These are phyloP conservation scores for Waitea zeae DNA, from an alignment of 1,284 basidiomycete genomes.

Conservation along the genomic window DNA sequence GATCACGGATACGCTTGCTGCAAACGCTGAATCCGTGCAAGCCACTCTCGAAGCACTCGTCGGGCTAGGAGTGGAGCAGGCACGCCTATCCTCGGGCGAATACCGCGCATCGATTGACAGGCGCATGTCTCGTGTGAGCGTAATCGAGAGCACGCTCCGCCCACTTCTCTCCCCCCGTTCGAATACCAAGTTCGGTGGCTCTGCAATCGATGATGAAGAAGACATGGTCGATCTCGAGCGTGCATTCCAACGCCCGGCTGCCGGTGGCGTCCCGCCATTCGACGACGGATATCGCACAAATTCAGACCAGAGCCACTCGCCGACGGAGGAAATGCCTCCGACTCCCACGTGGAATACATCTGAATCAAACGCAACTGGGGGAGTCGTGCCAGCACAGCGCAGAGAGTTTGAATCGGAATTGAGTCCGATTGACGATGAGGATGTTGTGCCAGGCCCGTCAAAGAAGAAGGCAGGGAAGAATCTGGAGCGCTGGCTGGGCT, in stretches of 20 bases:
- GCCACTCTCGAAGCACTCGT: conserved; percentile 44
- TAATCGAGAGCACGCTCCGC: conserved; percentile 30
- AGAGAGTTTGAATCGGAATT: background rate
- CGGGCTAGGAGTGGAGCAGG: conserved; percentile 50
- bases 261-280: background rate
- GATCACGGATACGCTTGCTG: conserved; percentile 28
- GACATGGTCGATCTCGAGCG: conserved; percentile 46
- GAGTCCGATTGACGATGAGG: conserved; percentile 14
- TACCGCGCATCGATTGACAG: conserved; percentile 58
- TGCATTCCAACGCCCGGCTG: conserved; percentile 24
- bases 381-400: background rate
- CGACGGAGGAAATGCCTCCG: background rate
- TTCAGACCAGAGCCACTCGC: background rate
- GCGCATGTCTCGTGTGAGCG: conserved; percentile 50
- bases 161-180: conserved; percentile 12
- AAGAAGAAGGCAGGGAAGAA: conserved; percentile 30
- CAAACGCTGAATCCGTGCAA: conserved; percentile 34
- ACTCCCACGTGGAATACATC: background rate
- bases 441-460: conserved; percentile 7
- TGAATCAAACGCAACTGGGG: background rate
- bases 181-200: too few species aligned
- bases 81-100: conserved; percentile 43
- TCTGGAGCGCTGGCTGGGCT: conserved; percentile 61
- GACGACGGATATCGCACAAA: conserved; percentile 1
- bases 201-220: conserved; percentile 19